These are phyloP conservation scores for Alternaria dauci DNA, from an alignment of 2,329 filamentous ascomycete species.

Conservation along the genomic window DNA sequence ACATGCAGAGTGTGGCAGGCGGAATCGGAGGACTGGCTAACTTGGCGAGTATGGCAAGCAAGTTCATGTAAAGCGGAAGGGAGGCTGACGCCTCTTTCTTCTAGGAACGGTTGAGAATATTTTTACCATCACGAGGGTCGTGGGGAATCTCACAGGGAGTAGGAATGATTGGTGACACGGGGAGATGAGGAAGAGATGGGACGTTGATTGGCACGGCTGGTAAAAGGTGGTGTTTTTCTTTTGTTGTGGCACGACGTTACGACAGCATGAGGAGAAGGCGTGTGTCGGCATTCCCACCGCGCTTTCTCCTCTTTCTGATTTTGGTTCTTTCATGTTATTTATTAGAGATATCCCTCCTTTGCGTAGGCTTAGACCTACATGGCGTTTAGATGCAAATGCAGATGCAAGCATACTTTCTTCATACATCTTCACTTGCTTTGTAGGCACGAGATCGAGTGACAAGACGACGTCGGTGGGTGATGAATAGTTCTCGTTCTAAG, in stretches of 20 bases:
- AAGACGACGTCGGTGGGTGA: neutral
- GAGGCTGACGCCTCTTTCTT: constrained; percentile 9
- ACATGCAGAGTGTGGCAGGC: constrained; percentile 41
- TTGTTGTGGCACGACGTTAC: neutral
- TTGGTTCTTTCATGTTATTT: neutral
- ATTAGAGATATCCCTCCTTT: constrained; percentile 18
- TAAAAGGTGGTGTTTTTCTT: neutral
- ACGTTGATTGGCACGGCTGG: neutral
- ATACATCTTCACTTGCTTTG: neutral
- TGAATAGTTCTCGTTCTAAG: neutral
- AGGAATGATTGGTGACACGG: constrained; percentile 1
- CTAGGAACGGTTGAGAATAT: constrained; percentile 23
- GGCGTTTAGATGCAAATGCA: constrained; percentile 6
- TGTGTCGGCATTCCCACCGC: neutral
- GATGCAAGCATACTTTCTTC: neutral
- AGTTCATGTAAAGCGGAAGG: constrained; percentile 54
- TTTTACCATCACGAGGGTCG: constrained; percentile 15
- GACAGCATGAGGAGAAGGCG: neutral
- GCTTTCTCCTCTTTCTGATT: neutral
- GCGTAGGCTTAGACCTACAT: constrained; percentile 3
- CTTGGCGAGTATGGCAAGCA: constrained; percentile 57
- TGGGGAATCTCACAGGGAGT: constrained; percentile 1
- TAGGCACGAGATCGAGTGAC: neutral
- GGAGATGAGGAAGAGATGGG: neutral
- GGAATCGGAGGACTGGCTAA: constrained; percentile 58